Conservation (phyloP, 2,329 filamentous ascomycete genomes). For the Ophiocordyceps camponoti-saundersi region DNA sequence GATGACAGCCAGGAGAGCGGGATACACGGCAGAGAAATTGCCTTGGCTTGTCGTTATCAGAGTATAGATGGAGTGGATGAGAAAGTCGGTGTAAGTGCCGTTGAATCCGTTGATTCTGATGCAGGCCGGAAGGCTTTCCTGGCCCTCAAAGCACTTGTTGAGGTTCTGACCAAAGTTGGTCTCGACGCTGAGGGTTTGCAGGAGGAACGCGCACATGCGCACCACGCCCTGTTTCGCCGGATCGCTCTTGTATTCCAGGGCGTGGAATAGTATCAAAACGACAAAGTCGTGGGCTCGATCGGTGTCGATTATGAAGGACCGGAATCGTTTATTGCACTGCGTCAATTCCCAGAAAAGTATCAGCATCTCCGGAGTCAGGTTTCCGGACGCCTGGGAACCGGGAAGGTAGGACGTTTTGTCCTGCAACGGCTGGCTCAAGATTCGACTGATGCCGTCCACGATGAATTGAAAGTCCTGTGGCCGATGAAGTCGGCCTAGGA, state of each 20-base stretch:
- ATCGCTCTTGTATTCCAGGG: conserved; percentile 75
- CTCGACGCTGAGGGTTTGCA: conserved; percentile 91
- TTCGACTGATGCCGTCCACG: conserved; percentile 81
- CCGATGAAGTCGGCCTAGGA: conserved; percentile 74
- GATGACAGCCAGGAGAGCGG: conserved; percentile 77
- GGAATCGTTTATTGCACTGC: conserved; percentile 94
- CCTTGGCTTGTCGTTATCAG: conserved; percentile 86
- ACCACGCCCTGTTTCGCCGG: conserved; percentile 80
- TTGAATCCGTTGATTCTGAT: conserved; percentile 74
- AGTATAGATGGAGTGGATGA: conserved; percentile 87
- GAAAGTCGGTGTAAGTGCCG: conserved; percentile 83
- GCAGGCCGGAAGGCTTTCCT: conserved; percentile 68
- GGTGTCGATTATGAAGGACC: conserved; percentile 93
- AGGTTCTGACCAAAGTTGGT: conserved; percentile 77
- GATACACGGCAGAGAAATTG: conserved; percentile 79
- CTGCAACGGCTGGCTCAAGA: conserved; percentile 84
- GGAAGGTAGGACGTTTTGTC: conserved; percentile 79
- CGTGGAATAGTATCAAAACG: conserved; percentile 79
- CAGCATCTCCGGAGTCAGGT: conserved; percentile 87
- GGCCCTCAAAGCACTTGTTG: conserved; percentile 75
- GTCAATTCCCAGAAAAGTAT: conserved; percentile 96
- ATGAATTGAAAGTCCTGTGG: conserved; percentile 97
- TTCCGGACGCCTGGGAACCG: conserved; percentile 60
- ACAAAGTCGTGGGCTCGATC: conserved; percentile 87
- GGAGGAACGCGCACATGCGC: conserved; percentile 90